phyloP scores from a whole-genome alignment of 1,284 basidiomycete genomes.

The Spongispora temasekensis region DNA sequence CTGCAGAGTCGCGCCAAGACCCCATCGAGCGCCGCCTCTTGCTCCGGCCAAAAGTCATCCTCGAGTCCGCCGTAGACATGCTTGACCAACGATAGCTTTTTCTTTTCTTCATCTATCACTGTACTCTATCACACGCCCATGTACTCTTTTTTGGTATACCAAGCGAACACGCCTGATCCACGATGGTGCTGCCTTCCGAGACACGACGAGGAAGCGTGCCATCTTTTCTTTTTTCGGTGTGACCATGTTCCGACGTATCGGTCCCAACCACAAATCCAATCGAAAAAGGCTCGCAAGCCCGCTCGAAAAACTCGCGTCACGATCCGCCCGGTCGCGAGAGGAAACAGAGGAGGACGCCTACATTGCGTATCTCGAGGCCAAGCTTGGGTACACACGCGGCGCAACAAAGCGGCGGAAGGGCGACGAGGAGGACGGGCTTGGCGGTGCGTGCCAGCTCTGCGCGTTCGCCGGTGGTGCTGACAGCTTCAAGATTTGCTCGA shows the following conservation, averaged over 20 bases:
- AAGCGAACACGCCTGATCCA: too few relatives aligned
- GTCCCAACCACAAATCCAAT: too few relatives aligned
- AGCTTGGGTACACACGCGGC: constrained; percentile 54
- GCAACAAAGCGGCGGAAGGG: constrained; percentile 39
- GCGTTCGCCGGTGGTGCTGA: too few relatives aligned
- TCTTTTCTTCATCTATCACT: too few relatives aligned
- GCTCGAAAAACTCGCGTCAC: constrained; percentile 38
- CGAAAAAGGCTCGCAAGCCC: constrained; percentile 13
- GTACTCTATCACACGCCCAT: too few relatives aligned
- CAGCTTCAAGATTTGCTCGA: constrained; percentile 60
- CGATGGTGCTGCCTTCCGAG: too few relatives aligned
- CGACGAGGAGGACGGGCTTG: constrained; percentile 62
- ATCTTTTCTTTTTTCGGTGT: too few relatives aligned
- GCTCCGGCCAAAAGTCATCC: constrained; percentile 67
- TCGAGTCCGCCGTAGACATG: constrained; percentile 68
- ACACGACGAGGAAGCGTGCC: too few relatives aligned
- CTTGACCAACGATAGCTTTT: constrained; percentile 40
- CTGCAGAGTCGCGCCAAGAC: constrained; percentile 38
- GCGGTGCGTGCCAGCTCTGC: constrained; percentile 55
- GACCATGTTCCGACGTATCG: too few relatives aligned
- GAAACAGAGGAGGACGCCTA: constrained; percentile 74
- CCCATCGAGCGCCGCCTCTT: constrained; percentile 60
- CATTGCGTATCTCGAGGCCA: constrained; percentile 76
- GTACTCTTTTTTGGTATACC: too few relatives aligned
- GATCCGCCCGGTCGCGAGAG: constrained; percentile 35